Evolutionary conservation across 2,329 filamentous ascomycete genomes (phyloP).

Genomic region (Fusarium marasasianum): DNA sequence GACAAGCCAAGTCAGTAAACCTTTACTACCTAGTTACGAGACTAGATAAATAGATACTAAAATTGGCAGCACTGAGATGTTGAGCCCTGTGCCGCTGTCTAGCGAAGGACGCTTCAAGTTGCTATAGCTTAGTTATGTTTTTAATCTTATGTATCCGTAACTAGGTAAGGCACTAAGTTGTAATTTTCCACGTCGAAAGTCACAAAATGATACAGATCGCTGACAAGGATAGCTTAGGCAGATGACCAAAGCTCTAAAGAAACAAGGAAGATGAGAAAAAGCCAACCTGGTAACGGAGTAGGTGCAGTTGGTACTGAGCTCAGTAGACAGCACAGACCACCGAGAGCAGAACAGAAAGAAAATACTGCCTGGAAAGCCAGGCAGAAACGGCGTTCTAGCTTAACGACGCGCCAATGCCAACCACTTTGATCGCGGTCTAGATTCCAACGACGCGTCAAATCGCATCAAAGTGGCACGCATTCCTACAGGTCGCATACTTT

Average conservation of each 20-base stretch:
- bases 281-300: background rate
- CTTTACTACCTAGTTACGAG: background rate
- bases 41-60: no score
- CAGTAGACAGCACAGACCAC: conserved; percentile 30
- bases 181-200: background rate
- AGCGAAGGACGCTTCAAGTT: background rate
- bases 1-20: background rate
- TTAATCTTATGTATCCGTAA: background rate
- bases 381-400: conserved; percentile 34
- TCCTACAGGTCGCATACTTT: conserved; percentile 28
- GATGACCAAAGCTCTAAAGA: background rate
- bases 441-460: conserved; percentile 41
- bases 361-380: conserved; percentile 30
- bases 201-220: background rate
- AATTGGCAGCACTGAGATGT: background rate
- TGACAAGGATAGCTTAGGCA: background rate
- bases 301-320: background rate
- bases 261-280: background rate
- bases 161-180: background rate
- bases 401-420: conserved; percentile 42
- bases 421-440: conserved; percentile 42
- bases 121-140: background rate
- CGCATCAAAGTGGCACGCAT: conserved; percentile 40
- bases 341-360: background rate
- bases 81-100: no score